Evolutionary conservation across 2,329 filamentous ascomycete species (phyloP), one percentile per base, ranked within the genome.

Genomic region (Neofusicoccum parvum): DNA sequence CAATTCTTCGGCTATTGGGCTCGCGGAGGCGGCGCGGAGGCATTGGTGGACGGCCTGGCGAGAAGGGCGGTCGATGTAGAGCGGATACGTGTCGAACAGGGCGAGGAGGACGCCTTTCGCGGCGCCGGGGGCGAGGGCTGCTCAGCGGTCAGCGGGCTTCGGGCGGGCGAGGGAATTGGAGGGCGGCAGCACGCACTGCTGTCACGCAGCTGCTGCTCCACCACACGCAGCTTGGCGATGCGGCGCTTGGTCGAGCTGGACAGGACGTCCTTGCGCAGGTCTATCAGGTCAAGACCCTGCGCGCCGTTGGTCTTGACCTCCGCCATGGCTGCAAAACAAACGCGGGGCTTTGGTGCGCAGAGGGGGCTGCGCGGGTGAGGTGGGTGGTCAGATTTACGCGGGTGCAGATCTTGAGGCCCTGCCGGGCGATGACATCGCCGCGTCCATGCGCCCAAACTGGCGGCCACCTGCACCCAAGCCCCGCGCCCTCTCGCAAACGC

Each of bases 1-100:
- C 32, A 86, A 78, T 9, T 80, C 78, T 45, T 88, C 84, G 36
- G 84, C 80, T 56, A 90, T 83, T 17, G 83, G 80, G 62, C 82
- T 82, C 65, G 84, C 84, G 66, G 94, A 83, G 69, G 94, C 83
- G 60, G 87, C 84, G 69, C 84, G 81, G 65, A 99, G 84, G 75
- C 94, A 97, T 80, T 86, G 84, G 76, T 97, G 91, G 37, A 93
- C 92, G 43, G 92, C 92, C 71, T 88, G 86, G 71, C 95, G 88
- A 50, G 95, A 98, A 69, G 87, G 82, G 72, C 94, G 88, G 80
- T 99, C 95, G 78, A 88, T 82, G 79, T 98, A 99, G 71, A 91
- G 88, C 67, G 92, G 87, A 75, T 97, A 93, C 60, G 94, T 97
- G 75, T 88, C 88, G 80, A 98, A 94, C 37, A 99, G 86, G 39